A percentile compares a stretch with the other conserved stretches of the same genome.
These are phyloP conservation scores for Penicillium desertorum DNA, from an alignment of 495 filamentous ascomycete genomes.

Conservation along the genomic window DNA sequence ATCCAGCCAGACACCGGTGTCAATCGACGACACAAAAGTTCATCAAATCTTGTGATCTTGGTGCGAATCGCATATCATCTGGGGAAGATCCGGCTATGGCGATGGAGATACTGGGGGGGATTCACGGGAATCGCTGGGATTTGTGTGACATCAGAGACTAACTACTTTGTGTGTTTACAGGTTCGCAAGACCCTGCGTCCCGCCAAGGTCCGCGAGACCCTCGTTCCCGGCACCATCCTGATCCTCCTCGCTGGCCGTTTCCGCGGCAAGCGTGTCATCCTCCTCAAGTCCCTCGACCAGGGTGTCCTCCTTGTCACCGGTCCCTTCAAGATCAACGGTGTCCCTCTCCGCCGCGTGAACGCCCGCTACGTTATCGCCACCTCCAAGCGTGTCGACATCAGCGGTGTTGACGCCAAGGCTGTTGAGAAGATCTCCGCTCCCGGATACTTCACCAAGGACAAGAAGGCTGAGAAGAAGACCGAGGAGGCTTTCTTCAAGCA, in stretches of 20 bases:
- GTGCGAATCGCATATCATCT: slow-evolving; percentile 15
- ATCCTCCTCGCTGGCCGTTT: slow-evolving; percentile 99
- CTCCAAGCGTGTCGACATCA: slow-evolving; percentile 81
- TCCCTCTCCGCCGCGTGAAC: slow-evolving; percentile 97
- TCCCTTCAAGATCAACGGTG: slow-evolving; percentile 99
- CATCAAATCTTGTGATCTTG: slow-evolving; percentile 8
- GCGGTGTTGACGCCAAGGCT: slow-evolving; percentile 76
- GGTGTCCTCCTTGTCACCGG: slow-evolving; percentile 98
- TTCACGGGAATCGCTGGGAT: slow-evolving; percentile 5
- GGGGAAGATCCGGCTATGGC: slow-evolving; percentile 10
- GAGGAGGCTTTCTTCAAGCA: slow-evolving; percentile 98
- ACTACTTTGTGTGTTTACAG: slow-evolving; percentile 52
- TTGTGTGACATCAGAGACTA: slow-evolving; percentile 30
- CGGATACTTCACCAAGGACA: slow-evolving; percentile 95
- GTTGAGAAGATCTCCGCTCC: slow-evolving; percentile 78
- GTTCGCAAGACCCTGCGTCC: slow-evolving; percentile 91
- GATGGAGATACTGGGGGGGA: slow-evolving; percentile 7
- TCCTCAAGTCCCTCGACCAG: slow-evolving; percentile 93
- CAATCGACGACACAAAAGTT: slow-evolving; percentile 8
- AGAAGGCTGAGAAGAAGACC: slow-evolving; percentile 86
- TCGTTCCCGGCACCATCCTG: slow-evolving; percentile 89
- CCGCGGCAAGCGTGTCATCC: slow-evolving; percentile 99
- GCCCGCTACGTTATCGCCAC: slow-evolving; percentile 98
- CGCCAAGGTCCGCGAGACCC: slow-evolving; percentile 77
- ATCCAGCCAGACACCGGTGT: slow-evolving; percentile 7